Conservation (phyloP, 1,139 yeast species). For the Geotrichum citri-aurantii region DNA sequence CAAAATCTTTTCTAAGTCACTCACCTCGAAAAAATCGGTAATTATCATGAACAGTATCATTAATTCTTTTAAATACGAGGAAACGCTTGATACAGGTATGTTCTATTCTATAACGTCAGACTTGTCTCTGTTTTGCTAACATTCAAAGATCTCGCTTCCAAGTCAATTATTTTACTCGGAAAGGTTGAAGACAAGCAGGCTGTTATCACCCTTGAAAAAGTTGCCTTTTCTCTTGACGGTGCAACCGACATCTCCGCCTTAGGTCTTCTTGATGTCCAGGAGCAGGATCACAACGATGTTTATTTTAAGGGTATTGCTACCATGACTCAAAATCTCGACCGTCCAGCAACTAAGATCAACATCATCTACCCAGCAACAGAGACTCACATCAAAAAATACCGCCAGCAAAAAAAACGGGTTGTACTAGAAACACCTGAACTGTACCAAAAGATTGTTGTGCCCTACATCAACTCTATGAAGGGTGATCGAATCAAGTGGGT, state of each 20-base stretch:
- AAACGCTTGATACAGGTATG: constrained; percentile 26
- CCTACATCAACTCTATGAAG: constrained; percentile 70
- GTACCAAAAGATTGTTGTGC: constrained; percentile 57
- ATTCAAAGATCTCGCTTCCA: constrained; percentile 52
- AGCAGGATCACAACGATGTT: constrained; percentile 68
- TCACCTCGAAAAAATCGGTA: background rate
- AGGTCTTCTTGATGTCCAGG: constrained; percentile 38
- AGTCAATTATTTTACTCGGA: constrained; percentile 62
- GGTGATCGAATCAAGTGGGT: constrained; percentile 89
- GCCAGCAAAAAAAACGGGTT: constrained; percentile 51
- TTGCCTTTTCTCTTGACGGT: constrained; percentile 45
- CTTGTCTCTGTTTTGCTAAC: background rate
- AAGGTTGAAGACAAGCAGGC: constrained; percentile 54
- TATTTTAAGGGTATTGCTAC: constrained; percentile 72
- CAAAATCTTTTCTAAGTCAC: background rate
- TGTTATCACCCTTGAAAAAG: constrained; percentile 67
- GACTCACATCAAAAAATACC: constrained; percentile 72
- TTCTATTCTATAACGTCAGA: too few species aligned
- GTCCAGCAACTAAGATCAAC: constrained; percentile 67
- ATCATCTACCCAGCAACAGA: constrained; percentile 87
- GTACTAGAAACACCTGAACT: constrained; percentile 76
- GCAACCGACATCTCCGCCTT: constrained; percentile 25
- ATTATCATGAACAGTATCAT: background rate
- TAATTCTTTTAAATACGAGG: constrained; percentile 22
- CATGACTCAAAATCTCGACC: constrained; percentile 40